Base-by-base conservation (phyloP, 1,139 yeast species). In the Arxiozyma slooffiae region DNA sequence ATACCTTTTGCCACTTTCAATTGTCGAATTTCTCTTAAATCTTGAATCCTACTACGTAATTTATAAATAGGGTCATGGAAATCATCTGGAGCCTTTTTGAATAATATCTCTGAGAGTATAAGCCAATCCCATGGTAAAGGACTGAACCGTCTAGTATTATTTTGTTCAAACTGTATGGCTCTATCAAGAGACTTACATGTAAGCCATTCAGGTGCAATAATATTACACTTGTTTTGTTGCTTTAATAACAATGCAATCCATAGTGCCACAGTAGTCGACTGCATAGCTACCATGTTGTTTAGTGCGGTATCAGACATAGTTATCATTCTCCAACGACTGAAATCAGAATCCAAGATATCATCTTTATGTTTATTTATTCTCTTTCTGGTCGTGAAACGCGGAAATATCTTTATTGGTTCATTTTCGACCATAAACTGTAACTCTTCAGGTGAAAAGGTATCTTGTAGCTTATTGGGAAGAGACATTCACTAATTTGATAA, bases 131-230 rank as follows among this genome's bases (percentile, higher is more conserved):
- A 80, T 0, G 97, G 97, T 44, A 92, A 69, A 16, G 75, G 72
- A 48, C 90, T 79, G 62, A 92, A 92, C 53, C 78, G 71, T 39
- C 74, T 74, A 1, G 80, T 76, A 50, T 76, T 66, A 7, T 72
- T 70, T 45, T 80, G 70, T 61, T 92, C 98, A 53, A 79, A 82
- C 14, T 85, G 89, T 58, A 85, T 80, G 49, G 76, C 74, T 6
- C 72, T 74, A 53, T 77, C 77, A 51, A 92, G 67, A 51, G 71
- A 73, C n/a, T 72, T 71, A 48, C 78, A 68, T 17, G 75, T 76
- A n/a, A 92, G 73, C 99, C 99, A 92, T 2, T 72, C 75, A 0
- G 99, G 99, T 11, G 90, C 83, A 7, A 89, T 82, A 3, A 92
- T 81, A 55, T 82, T 83, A 67, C 97, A 88, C 58, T 90, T 83